Evolutionary conservation across 2,329 filamentous ascomycete genomes (phyloP), one percentile per base, ranked within the genome.

Genomic region (Talaromyces sp.): DNA sequence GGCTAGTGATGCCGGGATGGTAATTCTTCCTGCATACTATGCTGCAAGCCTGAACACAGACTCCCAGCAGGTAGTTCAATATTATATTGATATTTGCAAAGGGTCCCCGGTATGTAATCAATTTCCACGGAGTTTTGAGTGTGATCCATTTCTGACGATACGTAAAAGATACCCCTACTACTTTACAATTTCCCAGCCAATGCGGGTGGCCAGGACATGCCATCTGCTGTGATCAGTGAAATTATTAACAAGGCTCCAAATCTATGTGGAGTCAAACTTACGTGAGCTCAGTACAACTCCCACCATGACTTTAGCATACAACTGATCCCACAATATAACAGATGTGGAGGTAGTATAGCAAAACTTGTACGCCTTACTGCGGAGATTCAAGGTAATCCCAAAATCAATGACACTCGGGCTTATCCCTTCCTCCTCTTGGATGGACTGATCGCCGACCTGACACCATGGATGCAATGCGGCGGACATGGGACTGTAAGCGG

Each of bases 401-500:
- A 49, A 6, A 68, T 71, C 41, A 67, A 66, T 13, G 43, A 11
- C 15, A 41, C 15, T 33, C 65, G 70, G 35, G 56, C 65, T 17
- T 70, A 69, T 49, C 70, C 68, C 2, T 70, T 71, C 43, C 54
- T 71, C 27, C 61, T 72, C 2, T 63, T 72, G 19, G 70, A 72
- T 39, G 70, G 70, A 11, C 56, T 72, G 4, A 70, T 72, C 59
- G 70, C 70, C 3, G 70, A 72, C 60, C 60, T 72, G 17, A 70
- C 69, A 7, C 70, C 70, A 8, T 72, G 70, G 70, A 67, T 70
- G 68, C 63, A 70, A 65, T 70, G 68, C 61, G 70, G 68, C 35
- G 70, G 70, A 10, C 70, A 72, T 65, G 70, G 70, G 13, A 70
- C 70, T 35, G 70, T 70, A 10, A 71, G 69, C 59, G 70, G 70